Base-by-base conservation (phyloP, 257 asterid species). In the Euphrasia confusa region DNA sequence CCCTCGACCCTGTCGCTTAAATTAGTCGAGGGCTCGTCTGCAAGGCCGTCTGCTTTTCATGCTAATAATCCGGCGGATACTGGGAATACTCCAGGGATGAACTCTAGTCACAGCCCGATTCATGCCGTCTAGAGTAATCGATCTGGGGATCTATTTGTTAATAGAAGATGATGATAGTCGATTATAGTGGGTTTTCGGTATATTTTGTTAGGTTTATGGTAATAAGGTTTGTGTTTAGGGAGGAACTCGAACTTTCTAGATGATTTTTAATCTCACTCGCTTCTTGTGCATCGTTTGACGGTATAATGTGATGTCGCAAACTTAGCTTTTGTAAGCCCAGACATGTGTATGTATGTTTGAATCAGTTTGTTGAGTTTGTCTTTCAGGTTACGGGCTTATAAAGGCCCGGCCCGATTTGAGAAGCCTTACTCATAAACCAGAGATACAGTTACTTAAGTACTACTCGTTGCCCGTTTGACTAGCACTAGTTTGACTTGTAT, bases 11-110 rank as follows among this genome's bases (percentile, higher is more conserved):
- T 89, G 21, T 83, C 96, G 3, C 82, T 93, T 53, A 83, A 85
- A 57, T 78, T 89, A 13, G 88, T 63, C 0, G 96, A 92, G 35
- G 97, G 99, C 54, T 84, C 97, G 0, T 56, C 81, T 1, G 55
- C 84, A 0, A 82, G 97, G 81, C 97, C 94, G 10, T 93, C 99
- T 0, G 99, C 99, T 35, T 89, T 93, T 72, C 97, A 93, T 69
- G 91, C 99, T 24, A 93, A 54, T 27, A 24, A 82, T 65, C 81
- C 91, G 0, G 42, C 42, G 0, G 59, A 81, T 58, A 72, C 96
- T 7, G 79, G 83, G 24, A 21, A 1, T 26, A 68, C 69, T 73
- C 73, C 96, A 8, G 82, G 79, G 73, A 78, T 86, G 64, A 83
- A 75, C 72, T 75, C 95, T 27, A 81, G 81, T 81, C 90, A 79